Percentiles rank a stretch among this genome's conserved stretches.
These are phyloP conservation scores for Psilocybe tampanensis DNA, from an alignment of 768 basidiomycete species.

Conservation along the genomic window DNA sequence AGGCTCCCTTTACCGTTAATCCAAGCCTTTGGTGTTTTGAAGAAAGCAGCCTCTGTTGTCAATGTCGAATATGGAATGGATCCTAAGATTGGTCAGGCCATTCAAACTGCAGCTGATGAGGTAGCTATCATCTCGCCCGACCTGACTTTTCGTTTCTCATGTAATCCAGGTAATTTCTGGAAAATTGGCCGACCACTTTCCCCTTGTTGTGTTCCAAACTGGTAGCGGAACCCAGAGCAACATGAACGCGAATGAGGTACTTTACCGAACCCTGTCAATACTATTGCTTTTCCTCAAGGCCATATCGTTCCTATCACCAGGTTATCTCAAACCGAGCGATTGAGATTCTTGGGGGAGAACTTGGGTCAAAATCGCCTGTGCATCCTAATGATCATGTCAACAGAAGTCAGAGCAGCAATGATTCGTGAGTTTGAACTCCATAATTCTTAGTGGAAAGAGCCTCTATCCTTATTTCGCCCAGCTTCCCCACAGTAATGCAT, in stretches of 20 bases:
- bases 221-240: constrained; percentile 99
- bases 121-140: constrained; percentile 40
- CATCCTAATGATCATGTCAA: constrained; percentile 99
- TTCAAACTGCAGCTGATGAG: constrained; percentile 93
- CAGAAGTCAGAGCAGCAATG: constrained; percentile 98
- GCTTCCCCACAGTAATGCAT: constrained; percentile 99
- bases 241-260: constrained; percentile 98
- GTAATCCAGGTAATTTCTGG: constrained; percentile 88
- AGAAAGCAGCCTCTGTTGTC: constrained; percentile 93
- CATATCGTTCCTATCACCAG: constrained; percentile 35
- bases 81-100: constrained; percentile 82
- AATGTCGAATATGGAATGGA: constrained; percentile 92
- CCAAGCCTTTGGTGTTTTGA: constrained; percentile 96
- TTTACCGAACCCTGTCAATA: background rate
- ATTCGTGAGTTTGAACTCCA: constrained; percentile 70
- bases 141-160: background rate
- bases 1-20: constrained; percentile 94
- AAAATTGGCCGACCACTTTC: constrained; percentile 93
- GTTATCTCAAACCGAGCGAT: constrained; percentile 99
- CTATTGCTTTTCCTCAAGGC: background rate
- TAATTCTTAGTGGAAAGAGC: background rate
- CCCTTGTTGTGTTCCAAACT: constrained; percentile 98
- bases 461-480: constrained; percentile 29
- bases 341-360: constrained; percentile 91
- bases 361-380: constrained; percentile 96